These are phyloP conservation scores for Triglochin maritima DNA, from an alignment of 106 monocot genomes.

Conservation along the genomic window DNA sequence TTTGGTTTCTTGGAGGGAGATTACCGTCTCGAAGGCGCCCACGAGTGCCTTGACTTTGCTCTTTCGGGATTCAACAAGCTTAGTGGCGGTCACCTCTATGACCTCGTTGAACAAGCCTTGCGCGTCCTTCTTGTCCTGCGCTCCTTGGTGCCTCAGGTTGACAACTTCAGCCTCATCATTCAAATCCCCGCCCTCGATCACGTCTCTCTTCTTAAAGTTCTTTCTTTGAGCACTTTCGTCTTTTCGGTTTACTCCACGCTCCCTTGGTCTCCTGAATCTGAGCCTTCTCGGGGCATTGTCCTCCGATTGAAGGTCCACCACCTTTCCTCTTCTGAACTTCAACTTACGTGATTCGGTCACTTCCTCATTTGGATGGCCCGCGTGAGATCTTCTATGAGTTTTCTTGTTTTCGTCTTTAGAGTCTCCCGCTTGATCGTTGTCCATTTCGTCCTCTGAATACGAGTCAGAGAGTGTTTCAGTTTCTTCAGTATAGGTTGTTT, in stretches of 20 bases:
- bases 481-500: constrained; percentile 9
- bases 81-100: constrained; percentile 70
- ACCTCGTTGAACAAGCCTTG: constrained; percentile 62
- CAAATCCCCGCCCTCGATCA: neutral
- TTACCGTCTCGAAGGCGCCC: constrained; percentile 76
- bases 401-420: constrained; percentile 10
- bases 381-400: constrained; percentile 12
- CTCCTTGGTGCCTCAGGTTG: constrained; percentile 44
- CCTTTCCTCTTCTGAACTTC: constrained; percentile 41
- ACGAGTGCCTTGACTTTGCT: constrained; percentile 89
- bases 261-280: constrained; percentile 29
- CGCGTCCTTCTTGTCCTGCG: constrained; percentile 50
- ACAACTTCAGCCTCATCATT: constrained; percentile 23
- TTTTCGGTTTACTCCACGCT: constrained; percentile 4
- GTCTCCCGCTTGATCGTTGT: constrained; percentile 1
- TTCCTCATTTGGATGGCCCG: constrained; percentile 12
- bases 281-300: constrained; percentile 25
- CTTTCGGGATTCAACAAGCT: constrained; percentile 65
- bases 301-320: constrained; percentile 34
- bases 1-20: constrained; percentile 63
- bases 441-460: neutral
- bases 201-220: constrained; percentile 26
- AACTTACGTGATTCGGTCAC: constrained; percentile 27
- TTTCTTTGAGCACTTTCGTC: constrained; percentile 9
- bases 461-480: constrained; percentile 8